Evolutionary conservation across 228 moss, liverwort and hornwort genomes (phyloP).

Genomic region (Sphagnum fallax): DNA sequence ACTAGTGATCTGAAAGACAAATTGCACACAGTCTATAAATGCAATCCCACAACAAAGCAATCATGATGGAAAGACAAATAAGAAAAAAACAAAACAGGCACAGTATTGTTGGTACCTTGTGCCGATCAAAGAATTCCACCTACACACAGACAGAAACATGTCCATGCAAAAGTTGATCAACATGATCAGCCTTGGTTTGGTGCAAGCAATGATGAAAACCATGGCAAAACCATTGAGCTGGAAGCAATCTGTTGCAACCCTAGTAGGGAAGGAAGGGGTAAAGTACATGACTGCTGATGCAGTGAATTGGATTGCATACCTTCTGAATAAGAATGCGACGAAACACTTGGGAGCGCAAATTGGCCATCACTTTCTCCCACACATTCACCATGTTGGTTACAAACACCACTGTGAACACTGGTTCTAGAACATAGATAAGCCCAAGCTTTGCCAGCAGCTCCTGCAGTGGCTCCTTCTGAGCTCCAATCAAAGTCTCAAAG

Average conservation of each 20-base stretch:
- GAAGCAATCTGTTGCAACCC: neutral
- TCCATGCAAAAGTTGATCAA: conserved; percentile 5
- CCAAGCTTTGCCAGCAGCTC: conserved; percentile 66
- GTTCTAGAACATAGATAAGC: conserved; percentile 70
- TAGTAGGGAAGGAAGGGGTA: conserved; percentile 4
- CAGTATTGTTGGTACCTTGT: conserved; percentile 59
- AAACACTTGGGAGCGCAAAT: conserved; percentile 78
- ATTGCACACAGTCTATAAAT: too few relatives aligned
- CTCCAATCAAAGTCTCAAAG: conserved; percentile 91
- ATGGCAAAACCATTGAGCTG: too few relatives aligned
- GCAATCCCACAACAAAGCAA: too few relatives aligned
- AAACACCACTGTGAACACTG: conserved; percentile 73
- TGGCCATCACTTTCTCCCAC: conserved; percentile 99
- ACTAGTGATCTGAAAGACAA: too few relatives aligned
- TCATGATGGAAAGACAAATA: too few relatives aligned
- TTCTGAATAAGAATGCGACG: conserved; percentile 93
- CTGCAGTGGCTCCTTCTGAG: conserved; percentile 58
- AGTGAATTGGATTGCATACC: conserved; percentile 20
- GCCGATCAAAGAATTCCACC: conserved; percentile 99
- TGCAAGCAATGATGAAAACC: neutral
- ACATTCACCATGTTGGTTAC: conserved; percentile 90
- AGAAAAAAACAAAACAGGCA: too few relatives aligned
- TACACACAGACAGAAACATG: conserved; percentile 22
- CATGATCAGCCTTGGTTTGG: conserved; percentile 11
- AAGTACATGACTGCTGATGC: neutral